Percentiles rank a stretch among this genome's conserved stretches.
phyloP scores from a whole-genome alignment of 495 filamentous ascomycete genomes.

The Talaromyces ruber region DNA sequence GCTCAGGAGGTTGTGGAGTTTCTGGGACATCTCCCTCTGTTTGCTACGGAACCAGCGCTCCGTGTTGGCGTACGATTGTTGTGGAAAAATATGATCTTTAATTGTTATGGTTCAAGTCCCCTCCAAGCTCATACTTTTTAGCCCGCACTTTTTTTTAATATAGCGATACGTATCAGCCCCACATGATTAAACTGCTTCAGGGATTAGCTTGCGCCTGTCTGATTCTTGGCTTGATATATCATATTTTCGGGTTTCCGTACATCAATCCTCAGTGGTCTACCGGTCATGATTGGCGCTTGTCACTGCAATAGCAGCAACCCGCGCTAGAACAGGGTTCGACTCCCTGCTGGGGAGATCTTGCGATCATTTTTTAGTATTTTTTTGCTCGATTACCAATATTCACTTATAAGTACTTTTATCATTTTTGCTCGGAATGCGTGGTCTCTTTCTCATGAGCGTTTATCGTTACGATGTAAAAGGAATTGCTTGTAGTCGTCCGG shows the following conservation, averaged over 20 bases:
- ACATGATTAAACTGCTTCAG: neutral
- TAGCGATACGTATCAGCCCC: neutral
- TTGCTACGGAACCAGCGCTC: too few species aligned
- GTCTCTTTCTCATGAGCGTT: too few species aligned
- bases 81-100: neutral
- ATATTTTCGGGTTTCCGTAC: neutral
- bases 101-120: neutral
- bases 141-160: neutral
- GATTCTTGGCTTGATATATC: neutral
- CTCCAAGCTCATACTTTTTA: neutral
- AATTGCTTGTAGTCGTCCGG: too few species aligned
- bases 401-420: too few species aligned
- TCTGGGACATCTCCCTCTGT: conserved; percentile 25
- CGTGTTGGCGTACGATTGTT: neutral
- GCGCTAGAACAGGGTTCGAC: neutral
- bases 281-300: neutral
- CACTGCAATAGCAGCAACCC: conserved; percentile 1
- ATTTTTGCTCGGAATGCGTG: too few species aligned
- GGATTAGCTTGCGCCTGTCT: neutral
- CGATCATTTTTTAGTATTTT: conserved; percentile 4
- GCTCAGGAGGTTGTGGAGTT: conserved; percentile 21
- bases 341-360: conserved; percentile 16
- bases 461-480: too few species aligned
- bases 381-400: neutral
- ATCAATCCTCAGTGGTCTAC: neutral